Base-by-base conservation (phyloP, 2,329 filamentous ascomycete species). In the Cladosporium sp. region DNA sequence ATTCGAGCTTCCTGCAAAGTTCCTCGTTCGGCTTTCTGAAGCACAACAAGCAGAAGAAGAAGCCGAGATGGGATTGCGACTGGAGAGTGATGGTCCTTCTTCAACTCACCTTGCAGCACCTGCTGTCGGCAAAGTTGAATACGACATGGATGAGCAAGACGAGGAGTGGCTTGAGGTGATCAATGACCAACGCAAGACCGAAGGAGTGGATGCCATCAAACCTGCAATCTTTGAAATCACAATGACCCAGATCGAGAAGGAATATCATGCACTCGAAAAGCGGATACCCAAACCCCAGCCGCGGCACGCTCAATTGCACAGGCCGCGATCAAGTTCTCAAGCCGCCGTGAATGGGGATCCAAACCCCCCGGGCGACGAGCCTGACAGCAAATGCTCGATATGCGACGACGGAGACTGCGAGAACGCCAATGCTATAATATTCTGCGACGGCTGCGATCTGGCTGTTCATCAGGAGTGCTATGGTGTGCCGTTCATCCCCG, bases 401-500 rank as follows among this genome's bases (percentile, higher is more conserved):
- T 99, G 95, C 76, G 95, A 99, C 75, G 95, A 99, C 74, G 95
- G 95, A n/a, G 95, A 99, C 75, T 99, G 95, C 75, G 95, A 99
- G 80, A 99, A 99, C 78, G 96, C 95, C 26, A 99, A 99, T 75
- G 95, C 95, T 0, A 99, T 99, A 74, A 95, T 99, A 26, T 99
- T 99, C 76, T 99, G 95, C 77, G 95, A 99, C 76, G 95, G 95
- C 3, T 99, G 95, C 79, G 96, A 99, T 78, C 83, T 99, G 61
- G 95, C 95, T 3, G 95, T 99, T 11, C 95, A 99, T 78, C 95
- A 99, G 78, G 95, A 99, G 81, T 99, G 95, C 79, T 99, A 99
- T 76, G 95, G 95, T 65, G 95, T 99, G 56, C 95, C 95, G 1
- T 99, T 97, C 78, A 99, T 99, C 70, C 95, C 95, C 1, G 95